These are phyloP conservation scores for Emericellopsis cladophorae DNA, from an alignment of 2,329 filamentous ascomycete genomes.

Conservation along the genomic window DNA sequence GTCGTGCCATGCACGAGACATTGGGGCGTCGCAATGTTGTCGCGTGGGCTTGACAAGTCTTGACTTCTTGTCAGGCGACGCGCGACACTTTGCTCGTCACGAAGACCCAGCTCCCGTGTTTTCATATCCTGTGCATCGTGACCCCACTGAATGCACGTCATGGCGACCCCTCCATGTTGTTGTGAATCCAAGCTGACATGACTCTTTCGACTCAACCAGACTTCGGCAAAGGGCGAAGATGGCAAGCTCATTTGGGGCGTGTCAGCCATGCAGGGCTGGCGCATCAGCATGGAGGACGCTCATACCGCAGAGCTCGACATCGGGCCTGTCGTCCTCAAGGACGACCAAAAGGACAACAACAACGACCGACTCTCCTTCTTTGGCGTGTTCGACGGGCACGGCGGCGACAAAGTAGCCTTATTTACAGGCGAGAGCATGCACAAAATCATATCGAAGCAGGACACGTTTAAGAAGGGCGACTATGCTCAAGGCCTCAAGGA, in stretches of 20 bases:
- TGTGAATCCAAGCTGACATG: constrained; percentile 10
- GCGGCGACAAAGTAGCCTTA: constrained; percentile 88
- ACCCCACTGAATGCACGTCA: background rate
- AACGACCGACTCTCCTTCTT: constrained; percentile 82
- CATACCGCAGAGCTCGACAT: constrained; percentile 86
- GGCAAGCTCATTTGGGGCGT: constrained; percentile 86
- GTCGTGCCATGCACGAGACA: too few relatives aligned
- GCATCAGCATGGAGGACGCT: constrained; percentile 98
- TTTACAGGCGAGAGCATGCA: constrained; percentile 90
- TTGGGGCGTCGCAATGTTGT: too few relatives aligned
- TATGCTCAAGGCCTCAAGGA: constrained; percentile 95
- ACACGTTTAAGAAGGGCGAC: constrained; percentile 80
- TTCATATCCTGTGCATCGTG: too few relatives aligned
- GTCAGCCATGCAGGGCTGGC: constrained; percentile 99
- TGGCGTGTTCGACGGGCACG: constrained; percentile 95
- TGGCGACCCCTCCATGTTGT: background rate
- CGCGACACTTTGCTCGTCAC: too few relatives aligned
- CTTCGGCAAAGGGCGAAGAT: constrained; percentile 84
- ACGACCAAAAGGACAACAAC: constrained; percentile 33
- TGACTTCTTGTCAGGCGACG: too few relatives aligned
- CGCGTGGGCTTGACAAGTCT: too few relatives aligned
- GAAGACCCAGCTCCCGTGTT: too few relatives aligned
- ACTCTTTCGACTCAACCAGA: constrained; percentile 33
- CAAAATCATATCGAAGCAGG: constrained; percentile 89
- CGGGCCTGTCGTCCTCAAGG: background rate